Percentiles rank a stretch among this genome's conserved stretches.
phyloP scores from a whole-genome alignment of 2,329 filamentous ascomycete genomes.

The Ophiostoma himal-ulmi region DNA sequence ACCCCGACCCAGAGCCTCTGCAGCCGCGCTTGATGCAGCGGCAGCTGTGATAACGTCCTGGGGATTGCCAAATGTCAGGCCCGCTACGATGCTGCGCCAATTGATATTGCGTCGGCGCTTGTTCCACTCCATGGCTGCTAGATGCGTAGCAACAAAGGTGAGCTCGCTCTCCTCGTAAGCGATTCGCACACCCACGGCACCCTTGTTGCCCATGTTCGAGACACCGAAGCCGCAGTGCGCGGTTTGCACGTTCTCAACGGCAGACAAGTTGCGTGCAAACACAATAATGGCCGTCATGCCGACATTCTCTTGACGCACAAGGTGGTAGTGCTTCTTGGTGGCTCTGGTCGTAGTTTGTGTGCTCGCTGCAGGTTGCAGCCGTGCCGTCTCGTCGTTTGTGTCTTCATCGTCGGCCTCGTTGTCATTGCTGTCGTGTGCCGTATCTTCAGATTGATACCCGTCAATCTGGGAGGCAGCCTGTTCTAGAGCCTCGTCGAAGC shows the following conservation, averaged over 20 bases:
- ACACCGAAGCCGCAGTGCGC: constrained; percentile 80
- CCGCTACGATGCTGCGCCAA: constrained; percentile 77
- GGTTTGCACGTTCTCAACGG: constrained; percentile 62
- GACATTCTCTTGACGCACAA: constrained; percentile 65
- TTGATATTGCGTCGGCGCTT: constrained; percentile 72
- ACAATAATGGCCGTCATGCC: constrained; percentile 89
- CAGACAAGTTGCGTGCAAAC: constrained; percentile 61
- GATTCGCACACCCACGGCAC: constrained; percentile 73
- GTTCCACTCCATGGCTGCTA: constrained; percentile 81
- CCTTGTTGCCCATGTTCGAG: constrained; percentile 91
- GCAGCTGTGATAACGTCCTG: constrained; percentile 33
- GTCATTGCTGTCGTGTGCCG: constrained; percentile 7
- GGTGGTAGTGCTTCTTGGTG: constrained; percentile 52
- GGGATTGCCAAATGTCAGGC: constrained; percentile 66
- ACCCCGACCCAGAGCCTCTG: constrained; percentile 13
- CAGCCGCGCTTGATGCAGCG: background rate
- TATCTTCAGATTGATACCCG: background rate
- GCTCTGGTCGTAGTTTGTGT: background rate
- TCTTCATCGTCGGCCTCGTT: constrained; percentile 19
- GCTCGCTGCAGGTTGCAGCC: background rate
- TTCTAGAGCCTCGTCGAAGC: constrained; percentile 65
- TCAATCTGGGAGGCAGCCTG: constrained; percentile 51
- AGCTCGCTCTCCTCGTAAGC: constrained; percentile 59
- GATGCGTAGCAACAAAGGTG: constrained; percentile 82
- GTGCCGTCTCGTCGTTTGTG: background rate